Conservation (phyloP, 495 filamentous ascomycete species). For the Usnea hakonensis region DNA sequence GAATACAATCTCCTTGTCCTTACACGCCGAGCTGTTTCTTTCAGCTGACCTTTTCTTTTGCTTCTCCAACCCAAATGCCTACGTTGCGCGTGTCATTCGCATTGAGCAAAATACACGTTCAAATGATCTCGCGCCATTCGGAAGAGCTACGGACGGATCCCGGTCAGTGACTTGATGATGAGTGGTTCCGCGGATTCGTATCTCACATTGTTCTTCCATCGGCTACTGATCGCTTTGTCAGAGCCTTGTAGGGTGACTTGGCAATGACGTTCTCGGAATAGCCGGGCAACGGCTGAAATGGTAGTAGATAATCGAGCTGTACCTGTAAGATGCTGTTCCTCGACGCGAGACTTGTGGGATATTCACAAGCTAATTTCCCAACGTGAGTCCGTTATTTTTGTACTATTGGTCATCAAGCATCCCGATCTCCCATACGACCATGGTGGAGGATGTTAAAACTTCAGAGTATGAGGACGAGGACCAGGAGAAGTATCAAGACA, state of each 20-base stretch:
- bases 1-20: background rate
- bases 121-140: background rate
- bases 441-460: background rate
- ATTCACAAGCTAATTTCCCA: background rate
- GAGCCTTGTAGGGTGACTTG: background rate
- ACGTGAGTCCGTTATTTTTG: background rate
- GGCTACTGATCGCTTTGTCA: background rate
- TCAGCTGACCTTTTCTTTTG: background rate
- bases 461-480: conserved; percentile 59
- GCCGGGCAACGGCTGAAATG: background rate
- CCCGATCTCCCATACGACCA: background rate
- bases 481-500: conserved; percentile 74
- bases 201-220: background rate
- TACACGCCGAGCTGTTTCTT: background rate
- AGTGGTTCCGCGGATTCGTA: background rate
- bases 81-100: background rate
- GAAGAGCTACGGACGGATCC: background rate
- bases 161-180: background rate
- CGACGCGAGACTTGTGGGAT: background rate
- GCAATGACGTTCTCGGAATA: background rate
- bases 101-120: background rate
- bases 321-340: background rate
- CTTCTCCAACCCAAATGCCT: background rate
- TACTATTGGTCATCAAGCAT: background rate
- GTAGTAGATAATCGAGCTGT: background rate